Conservation (phyloP, 495 filamentous ascomycete species). For the Entonaema liquescens region DNA sequence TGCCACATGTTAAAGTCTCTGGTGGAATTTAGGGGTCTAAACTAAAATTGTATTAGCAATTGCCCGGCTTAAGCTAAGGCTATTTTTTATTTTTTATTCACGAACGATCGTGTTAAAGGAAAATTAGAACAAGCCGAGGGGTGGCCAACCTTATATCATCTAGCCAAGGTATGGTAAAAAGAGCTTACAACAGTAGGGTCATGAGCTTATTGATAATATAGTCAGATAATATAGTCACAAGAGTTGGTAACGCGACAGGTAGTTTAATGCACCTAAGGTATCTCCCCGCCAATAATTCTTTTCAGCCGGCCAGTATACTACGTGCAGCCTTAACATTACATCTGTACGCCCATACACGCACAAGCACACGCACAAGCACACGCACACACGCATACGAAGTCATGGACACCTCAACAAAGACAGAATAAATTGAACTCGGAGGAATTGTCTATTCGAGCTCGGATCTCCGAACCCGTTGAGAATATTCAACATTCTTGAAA, state of each 20-base stretch:
- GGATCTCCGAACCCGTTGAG: constrained; percentile 24
- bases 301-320: constrained; percentile 15
- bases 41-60: constrained; percentile 28
- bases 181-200: constrained; percentile 1
- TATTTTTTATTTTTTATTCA: not conserved
- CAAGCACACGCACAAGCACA: not conserved
- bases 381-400: not conserved
- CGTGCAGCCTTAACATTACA: constrained; percentile 17
- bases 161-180: not conserved
- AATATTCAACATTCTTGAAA: not conserved
- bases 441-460: constrained; percentile 9
- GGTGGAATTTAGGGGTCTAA: constrained; percentile 9
- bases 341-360: not conserved
- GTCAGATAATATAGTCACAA: constrained; percentile 18
- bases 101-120: not conserved
- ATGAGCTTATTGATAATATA: constrained; percentile 12
- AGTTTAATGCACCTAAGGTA: too few species aligned
- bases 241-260: constrained; percentile 19
- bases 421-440: constrained; percentile 20
- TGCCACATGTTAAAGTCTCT: constrained; percentile 18
- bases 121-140: not conserved
- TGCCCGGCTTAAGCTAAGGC: not conserved
- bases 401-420: constrained; percentile 29
- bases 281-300: constrained; percentile 22
- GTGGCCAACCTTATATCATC: not conserved